Base-by-base conservation (phyloP, 2,329 filamentous ascomycete species). In the Monosporascus ibericus region DNA sequence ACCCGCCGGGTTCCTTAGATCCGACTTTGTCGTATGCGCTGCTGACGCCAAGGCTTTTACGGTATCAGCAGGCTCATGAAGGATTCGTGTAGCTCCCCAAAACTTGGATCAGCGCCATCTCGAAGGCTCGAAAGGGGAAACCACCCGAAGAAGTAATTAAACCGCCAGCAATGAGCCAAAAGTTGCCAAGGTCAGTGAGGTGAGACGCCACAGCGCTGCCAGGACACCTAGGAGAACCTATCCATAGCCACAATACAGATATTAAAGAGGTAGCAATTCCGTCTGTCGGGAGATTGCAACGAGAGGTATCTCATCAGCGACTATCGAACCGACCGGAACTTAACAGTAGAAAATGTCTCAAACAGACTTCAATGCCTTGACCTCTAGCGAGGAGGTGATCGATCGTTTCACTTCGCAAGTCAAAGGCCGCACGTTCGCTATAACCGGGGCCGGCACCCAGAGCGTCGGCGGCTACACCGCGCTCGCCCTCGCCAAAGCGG, bases 401-500 rank as follows among this genome's bases (percentile, higher is more conserved):
- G 39, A 42, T 14, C 39, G 9, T 20, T 42, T 42, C 39, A 6
- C 18, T 14, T 14, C 22, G 39, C 11, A 18, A 20, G 18, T 59
- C 44, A 53, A 54, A 20, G 59, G 55, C 11, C 57, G 60, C 22
- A 62, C 52, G 7, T 62, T 62, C 39, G 51, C 61, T 42, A 52
- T 62, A 37, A 62, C 60, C n/a, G 18, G 39, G 18, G 5, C 39
- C 2, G 17, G n/a, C 18, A 6, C 18, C n/a, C 11, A 9, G 5
- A 42, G 17, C 39, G 5, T 18, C 18, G 57, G 59, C 5, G 58
- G 47, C 25, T 38, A 52, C 2, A 11, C 36, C 1, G 54, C 55
- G 2, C 44, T 52, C 37, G 30, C 50, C 3, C 44, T 59, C 7
- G 50, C 58, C 5, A 50, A 47, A 34, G 55, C 49, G n/a, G 39